phyloP scores from a whole-genome alignment of 768 basidiomycete genomes.

The Neoboletus magnificus region DNA sequence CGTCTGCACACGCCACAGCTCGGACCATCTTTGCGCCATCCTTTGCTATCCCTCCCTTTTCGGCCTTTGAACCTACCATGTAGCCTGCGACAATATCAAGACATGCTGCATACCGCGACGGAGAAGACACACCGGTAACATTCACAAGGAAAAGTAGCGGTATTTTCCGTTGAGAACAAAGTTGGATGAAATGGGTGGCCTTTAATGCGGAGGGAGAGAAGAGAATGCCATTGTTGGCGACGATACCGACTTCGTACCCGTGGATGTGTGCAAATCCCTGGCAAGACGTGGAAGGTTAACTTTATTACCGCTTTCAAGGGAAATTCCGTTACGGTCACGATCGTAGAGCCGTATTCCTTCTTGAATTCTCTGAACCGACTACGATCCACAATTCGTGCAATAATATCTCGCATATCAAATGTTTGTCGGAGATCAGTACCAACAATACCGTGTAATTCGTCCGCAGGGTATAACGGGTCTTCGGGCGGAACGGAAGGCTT shows the following conservation, averaged over 20 bases:
- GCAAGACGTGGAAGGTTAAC: slow-evolving; percentile 6
- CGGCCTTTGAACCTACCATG: slow-evolving; percentile 96
- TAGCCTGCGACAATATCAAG: slow-evolving; percentile 51
- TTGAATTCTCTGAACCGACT: slow-evolving; percentile 94
- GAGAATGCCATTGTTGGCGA: slow-evolving; percentile 92
- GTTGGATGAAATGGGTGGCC: slow-evolving; percentile 92
- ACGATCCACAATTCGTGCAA: slow-evolving; percentile 88
- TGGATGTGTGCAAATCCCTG: slow-evolving; percentile 89
- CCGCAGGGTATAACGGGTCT: slow-evolving; percentile 72
- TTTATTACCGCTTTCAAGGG: not conserved
- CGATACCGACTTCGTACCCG: slow-evolving; percentile 86
- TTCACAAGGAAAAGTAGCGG: slow-evolving; percentile 93
- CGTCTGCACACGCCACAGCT: slow-evolving; percentile 89
- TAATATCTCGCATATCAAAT: slow-evolving; percentile 93
- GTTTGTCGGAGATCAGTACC: slow-evolving; percentile 84
- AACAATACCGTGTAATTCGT: slow-evolving; percentile 87
- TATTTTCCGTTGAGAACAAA: slow-evolving; percentile 88
- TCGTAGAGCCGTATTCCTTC: slow-evolving; percentile 88
- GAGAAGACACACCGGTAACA: slow-evolving; percentile 61
- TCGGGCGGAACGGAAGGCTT: slow-evolving; percentile 63
- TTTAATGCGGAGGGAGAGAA: slow-evolving; percentile 93
- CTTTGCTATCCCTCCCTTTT: slow-evolving; percentile 91
- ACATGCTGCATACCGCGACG: not conserved
- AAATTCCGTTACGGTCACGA: slow-evolving; percentile 66
- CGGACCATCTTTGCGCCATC: slow-evolving; percentile 97